A percentile compares a stretch with the other conserved stretches of the same genome.
Evolutionary conservation across 257 asterid genomes (phyloP).

Genomic region (Eustoma russellianum): DNA sequence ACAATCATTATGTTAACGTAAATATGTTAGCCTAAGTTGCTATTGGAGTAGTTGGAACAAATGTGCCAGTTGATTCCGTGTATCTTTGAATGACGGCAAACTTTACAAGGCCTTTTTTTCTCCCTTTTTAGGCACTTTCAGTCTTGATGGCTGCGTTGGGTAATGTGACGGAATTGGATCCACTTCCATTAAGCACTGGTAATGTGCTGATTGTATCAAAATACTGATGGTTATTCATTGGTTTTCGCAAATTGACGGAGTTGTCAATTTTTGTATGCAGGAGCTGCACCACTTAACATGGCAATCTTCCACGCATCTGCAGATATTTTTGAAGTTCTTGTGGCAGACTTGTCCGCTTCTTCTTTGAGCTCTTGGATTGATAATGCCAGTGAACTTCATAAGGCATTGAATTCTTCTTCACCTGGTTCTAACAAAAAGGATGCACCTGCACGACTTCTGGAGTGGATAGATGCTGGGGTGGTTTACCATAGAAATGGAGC

Average conservation of each 20-base stretch:
- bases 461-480: slow-evolving; percentile 96
- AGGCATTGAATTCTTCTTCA: slow-evolving; percentile 50
- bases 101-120: slow-evolving; percentile 3
- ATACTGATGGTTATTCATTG: slow-evolving; percentile 8
- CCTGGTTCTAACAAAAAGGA: slow-evolving; percentile 83
- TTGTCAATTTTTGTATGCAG: slow-evolving; percentile 32
- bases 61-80: too few species aligned
- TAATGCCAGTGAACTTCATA: slow-evolving; percentile 63
- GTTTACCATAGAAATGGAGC: slow-evolving; percentile 90
- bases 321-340: slow-evolving; percentile 82
- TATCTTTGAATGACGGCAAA: too few species aligned
- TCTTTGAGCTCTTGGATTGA: slow-evolving; percentile 78
- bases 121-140: slow-evolving; percentile 59
- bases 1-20: too few species aligned
- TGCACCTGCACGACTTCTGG: slow-evolving; percentile 90
- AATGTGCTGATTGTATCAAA: slow-evolving; percentile 12
- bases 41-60: neutral
- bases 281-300: slow-evolving; percentile 61
- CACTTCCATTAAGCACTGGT: slow-evolving; percentile 51
- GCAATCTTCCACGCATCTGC: slow-evolving; percentile 86
- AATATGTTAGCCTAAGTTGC: neutral
- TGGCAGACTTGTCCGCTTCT: slow-evolving; percentile 77
- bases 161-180: slow-evolving; percentile 71
- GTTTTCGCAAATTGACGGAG: neutral
- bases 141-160: slow-evolving; percentile 65